phyloP scores from a whole-genome alignment of 139 green algal species.

The Tetraselmis striata region DNA sequence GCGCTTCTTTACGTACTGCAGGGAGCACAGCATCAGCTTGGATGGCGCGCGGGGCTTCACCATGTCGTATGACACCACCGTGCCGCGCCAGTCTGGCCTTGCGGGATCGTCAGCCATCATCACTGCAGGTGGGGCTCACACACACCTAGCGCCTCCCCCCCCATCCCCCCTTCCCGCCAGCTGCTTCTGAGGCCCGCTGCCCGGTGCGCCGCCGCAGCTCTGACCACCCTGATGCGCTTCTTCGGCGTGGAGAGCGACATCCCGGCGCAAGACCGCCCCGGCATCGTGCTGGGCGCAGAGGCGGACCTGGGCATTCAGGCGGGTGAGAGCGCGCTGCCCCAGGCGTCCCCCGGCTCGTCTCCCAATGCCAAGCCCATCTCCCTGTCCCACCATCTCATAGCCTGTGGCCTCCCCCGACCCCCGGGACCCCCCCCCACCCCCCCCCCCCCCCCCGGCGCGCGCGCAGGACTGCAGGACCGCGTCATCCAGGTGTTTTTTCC shows the following conservation, averaged over 20 bases:
- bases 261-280: slow-evolving; percentile 41
- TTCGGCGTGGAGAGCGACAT: slow-evolving; percentile 52
- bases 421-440: no score
- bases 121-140: slow-evolving; percentile 41
- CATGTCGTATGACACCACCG: slow-evolving; percentile 77
- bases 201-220: no score
- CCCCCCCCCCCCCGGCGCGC: no score
- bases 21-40: slow-evolving; percentile 36
- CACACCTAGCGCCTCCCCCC: no score
- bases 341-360: no score
- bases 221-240: slow-evolving; percentile 76
- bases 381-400: no score
- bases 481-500: slow-evolving; percentile 64
- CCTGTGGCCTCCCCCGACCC: no score
- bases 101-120: slow-evolving; percentile 83
- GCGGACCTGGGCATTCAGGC: slow-evolving; percentile 76
- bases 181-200: no score
- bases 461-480: slow-evolving; percentile 84
- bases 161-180: no score
- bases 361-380: no score
- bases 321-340: no score
- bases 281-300: slow-evolving; percentile 70
- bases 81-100: slow-evolving; percentile 78
- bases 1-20: slow-evolving; percentile 58
- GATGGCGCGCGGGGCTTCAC: slow-evolving; percentile 43